phyloP scores from a whole-genome alignment of 2,329 filamentous ascomycete genomes.

The Trichoderma koningii region DNA sequence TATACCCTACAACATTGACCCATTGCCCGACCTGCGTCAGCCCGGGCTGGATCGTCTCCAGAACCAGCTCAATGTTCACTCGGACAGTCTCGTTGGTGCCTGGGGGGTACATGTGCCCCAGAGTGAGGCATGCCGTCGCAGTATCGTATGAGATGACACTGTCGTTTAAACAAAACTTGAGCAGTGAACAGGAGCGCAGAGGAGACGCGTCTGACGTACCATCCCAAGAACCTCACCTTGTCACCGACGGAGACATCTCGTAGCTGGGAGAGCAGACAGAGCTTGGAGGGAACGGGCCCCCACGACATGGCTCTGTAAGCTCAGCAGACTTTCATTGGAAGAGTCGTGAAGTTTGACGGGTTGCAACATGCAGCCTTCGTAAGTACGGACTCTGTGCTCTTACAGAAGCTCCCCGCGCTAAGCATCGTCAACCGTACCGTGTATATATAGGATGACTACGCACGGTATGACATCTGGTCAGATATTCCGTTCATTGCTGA shows the following conservation, averaged over 20 bases:
- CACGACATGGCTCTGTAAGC: constrained; percentile 47
- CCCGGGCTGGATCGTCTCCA: constrained; percentile 64
- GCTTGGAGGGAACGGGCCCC: constrained; percentile 64
- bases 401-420: background rate
- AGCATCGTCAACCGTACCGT: background rate
- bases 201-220: constrained; percentile 57
- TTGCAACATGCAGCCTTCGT: too few relatives aligned
- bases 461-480: background rate
- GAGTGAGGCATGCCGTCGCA: constrained; percentile 59
- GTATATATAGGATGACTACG: background rate
- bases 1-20: constrained; percentile 86
- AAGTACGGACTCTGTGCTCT: too few relatives aligned
- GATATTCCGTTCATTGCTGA: background rate
- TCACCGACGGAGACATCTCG: constrained; percentile 54
- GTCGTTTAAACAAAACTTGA: constrained; percentile 18
- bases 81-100: constrained; percentile 50
- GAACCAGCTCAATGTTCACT: constrained; percentile 72
- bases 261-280: constrained; percentile 67
- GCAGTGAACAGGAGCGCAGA: background rate
- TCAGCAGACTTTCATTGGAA: constrained; percentile 5
- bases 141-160: constrained; percentile 57
- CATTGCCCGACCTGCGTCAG: constrained; percentile 75
- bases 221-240: constrained; percentile 93
- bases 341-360: too few relatives aligned
- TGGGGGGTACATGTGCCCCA: constrained; percentile 68